Evolutionary conservation across 441 rosid species (phyloP), one percentile per base, ranked within the genome.

Genomic region (Eruca vesicaria): DNA sequence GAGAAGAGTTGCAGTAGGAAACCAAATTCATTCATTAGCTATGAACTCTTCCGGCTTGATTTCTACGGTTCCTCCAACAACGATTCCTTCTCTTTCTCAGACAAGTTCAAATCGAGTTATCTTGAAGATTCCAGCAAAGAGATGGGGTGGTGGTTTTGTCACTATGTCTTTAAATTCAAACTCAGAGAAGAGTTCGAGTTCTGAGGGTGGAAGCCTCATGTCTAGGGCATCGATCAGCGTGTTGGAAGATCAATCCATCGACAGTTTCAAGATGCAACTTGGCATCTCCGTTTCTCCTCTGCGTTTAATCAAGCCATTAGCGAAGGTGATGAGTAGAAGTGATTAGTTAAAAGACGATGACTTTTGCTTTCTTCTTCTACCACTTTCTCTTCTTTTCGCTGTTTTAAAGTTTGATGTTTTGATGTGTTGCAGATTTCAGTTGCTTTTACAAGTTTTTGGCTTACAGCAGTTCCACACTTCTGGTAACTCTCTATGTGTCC

Each of bases 391-490:
- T 31, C 21, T 4, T 0, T 59, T 0, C 4, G n/a, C 29, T 31
- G 38, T 59, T 56, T 21, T 58, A 16, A 28, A 12, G 41, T 31
- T n/a, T 32, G n/a, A 32, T 32, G 7, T 29, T 66, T 56, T 65
- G 35, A 43, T 66, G 23, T 79, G 58, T 10, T 83, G 84, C 94
- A 93, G 97, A 85, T 96, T 66, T 86, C 88, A 28, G 81, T 91
- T 66, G 96, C 98, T 23, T 87, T 93, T 81, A 83, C 89, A 53
- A 85, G 96, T 82, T 77, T 94, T 50, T 92, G 89, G 19, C 36
- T 90, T 68, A 85, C 93, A 15, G 86, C 95, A 35, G 73, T 90
- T 57, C 94, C 12, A 85, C 97, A 23, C 87, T 94, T 69, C 3
- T 67, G 71, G 95, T 91, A 87, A 88, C 95, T 84, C 50, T 59